phyloP scores from a whole-genome alignment of 2,329 filamentous ascomycete species.

The Trichoderma cornu-damae region DNA sequence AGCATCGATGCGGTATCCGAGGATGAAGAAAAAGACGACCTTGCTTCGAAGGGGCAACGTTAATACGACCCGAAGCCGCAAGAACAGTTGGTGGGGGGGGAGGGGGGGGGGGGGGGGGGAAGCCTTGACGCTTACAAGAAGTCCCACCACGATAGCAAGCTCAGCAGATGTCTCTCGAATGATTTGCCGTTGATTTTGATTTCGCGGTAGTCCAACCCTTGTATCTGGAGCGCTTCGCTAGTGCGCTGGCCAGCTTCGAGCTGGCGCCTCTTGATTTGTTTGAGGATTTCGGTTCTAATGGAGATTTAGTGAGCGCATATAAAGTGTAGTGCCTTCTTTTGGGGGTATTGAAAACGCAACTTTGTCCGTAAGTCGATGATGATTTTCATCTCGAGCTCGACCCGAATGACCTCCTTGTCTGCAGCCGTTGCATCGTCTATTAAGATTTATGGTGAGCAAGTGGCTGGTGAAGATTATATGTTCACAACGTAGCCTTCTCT shows the following conservation, averaged over 20 bases:
- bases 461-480: background rate
- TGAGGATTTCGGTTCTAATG: conserved; percentile 64
- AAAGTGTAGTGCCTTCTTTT: background rate
- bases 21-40: conserved; percentile 56
- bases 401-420: conserved; percentile 56
- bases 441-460: background rate
- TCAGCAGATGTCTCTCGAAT: conserved; percentile 64
- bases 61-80: background rate
- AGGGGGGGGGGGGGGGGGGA: background rate
- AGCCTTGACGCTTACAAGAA: conserved; percentile 47
- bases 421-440: conserved; percentile 63
- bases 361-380: conserved; percentile 76
- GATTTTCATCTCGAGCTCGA: conserved; percentile 60
- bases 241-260: conserved; percentile 37
- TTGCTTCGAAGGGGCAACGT: conserved; percentile 24
- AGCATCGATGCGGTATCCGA: conserved; percentile 64
- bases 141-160: conserved; percentile 62
- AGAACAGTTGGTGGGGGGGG: too few species aligned
- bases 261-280: conserved; percentile 58
- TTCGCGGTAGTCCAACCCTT: conserved; percentile 57
- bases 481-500: too few species aligned
- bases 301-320: background rate
- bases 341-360: conserved; percentile 27
- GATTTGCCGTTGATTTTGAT: conserved; percentile 69
- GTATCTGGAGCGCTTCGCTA: conserved; percentile 54